Percentiles rank a stretch among this genome's conserved stretches.
These are phyloP conservation scores for Apiotrichum brassicae DNA, from an alignment of 1,284 basidiomycete species.

Conservation along the genomic window DNA sequence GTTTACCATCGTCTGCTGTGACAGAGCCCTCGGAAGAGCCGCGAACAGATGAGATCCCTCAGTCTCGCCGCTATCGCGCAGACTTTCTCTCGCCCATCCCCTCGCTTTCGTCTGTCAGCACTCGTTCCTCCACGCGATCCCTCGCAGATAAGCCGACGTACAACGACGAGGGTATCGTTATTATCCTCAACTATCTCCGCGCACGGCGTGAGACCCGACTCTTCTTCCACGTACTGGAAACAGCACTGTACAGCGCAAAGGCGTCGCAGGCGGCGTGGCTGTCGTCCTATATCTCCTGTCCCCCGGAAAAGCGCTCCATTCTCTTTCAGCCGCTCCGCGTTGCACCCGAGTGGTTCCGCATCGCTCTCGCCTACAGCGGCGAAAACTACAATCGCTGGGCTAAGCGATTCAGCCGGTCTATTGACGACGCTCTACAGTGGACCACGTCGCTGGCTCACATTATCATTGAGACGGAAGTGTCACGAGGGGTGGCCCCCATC, in stretches of 20 bases:
- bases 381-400: background rate
- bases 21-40: background rate
- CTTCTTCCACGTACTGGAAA: conserved; percentile 7
- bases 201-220: background rate
- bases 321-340: conserved; percentile 4
- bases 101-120: background rate
- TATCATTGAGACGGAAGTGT: background rate
- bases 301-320: background rate
- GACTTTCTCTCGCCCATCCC: conserved; percentile 6
- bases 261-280: conserved; percentile 6
- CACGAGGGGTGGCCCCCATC: background rate
- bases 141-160: background rate
- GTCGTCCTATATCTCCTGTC: conserved; percentile 5
- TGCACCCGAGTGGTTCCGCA: conserved; percentile 15
- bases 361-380: background rate
- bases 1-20: background rate
- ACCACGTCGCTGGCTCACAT: background rate
- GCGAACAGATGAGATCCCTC: background rate
- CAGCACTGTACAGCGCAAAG: conserved; percentile 2
- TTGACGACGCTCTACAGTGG: conserved; percentile 5
- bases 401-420: background rate
- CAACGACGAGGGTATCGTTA: background rate
- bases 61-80: background rate
- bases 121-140: background rate
- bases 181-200: conserved; percentile 2